Evolutionary conservation across 78 protist species (phyloP), one percentile per base, ranked within the genome.

Genomic region (Cyanophora paradoxa): DNA sequence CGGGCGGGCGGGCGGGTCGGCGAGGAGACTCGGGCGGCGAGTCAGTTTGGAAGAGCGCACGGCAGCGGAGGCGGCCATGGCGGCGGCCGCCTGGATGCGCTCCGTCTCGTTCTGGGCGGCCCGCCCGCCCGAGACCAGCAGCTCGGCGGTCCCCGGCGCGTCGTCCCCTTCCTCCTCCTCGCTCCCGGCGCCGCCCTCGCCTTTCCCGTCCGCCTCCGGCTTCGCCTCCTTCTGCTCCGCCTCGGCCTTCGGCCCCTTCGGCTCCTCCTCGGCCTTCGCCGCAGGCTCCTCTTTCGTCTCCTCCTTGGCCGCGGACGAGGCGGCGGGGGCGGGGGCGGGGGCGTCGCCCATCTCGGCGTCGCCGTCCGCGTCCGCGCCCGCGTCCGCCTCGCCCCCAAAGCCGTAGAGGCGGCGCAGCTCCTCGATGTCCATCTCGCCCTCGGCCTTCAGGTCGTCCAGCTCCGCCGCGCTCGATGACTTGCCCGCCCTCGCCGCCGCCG

Each of bases 271-370:
- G 52, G n/a, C 13, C 52, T 13, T 13, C n/a, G 52, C 10, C 10
- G 41, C 84, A 61, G 11, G 67, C 1, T 64, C 86, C 33, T 86
- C 83, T 39, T 54, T 65, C 22, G 44, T 44, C 11, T 56, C 61
- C 24, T 40, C 82, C 20, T 56, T n/a, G n/a, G n/a, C n/a, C n/a
- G n/a, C n/a, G n/a, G n/a, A n/a, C 57, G 46, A 0, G 58, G 30
- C 40, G 6, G 56, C 37, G 26, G 41, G 31, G 20, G 57, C 66
- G 24, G 0, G 33, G 22, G 28, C 34, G 19, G 33, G 34, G 0
- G 66, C 61, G 17, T n/a, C 75, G 20, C 48, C 42, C 8, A 31
- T 33, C 17, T 48, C 20, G 20, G n/a, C 77, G 30, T 22, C 68
- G 67, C 30, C 67, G n/a, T 58, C 59, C 0, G 36, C 40, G 19